A percentile compares a stretch with the other conserved stretches of the same genome.
These are phyloP conservation scores for Pelargonium citronellum DNA, from an alignment of 441 rosid species.

Conservation along the genomic window DNA sequence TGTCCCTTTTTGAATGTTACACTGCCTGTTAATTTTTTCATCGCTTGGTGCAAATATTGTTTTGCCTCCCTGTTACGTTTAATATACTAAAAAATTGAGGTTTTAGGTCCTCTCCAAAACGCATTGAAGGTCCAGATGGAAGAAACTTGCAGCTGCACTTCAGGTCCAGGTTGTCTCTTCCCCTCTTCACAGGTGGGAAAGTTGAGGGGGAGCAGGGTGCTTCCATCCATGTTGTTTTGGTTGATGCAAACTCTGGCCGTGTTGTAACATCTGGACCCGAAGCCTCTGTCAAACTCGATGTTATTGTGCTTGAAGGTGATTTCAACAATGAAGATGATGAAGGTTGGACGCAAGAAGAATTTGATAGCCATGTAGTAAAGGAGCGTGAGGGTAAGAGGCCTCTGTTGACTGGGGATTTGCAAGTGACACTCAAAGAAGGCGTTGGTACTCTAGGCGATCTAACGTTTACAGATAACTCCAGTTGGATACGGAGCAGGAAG, in stretches of 20 bases:
- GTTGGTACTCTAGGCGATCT: slow-evolving; percentile 89
- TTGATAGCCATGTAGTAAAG: slow-evolving; percentile 86
- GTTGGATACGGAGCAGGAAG: slow-evolving; percentile 98
- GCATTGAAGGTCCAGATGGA: slow-evolving; percentile 87
- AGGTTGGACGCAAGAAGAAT: slow-evolving; percentile 86
- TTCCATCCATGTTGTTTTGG: slow-evolving; percentile 74
- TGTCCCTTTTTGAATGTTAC: not conserved
- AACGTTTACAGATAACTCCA: slow-evolving; percentile 89
- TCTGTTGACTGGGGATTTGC: slow-evolving; percentile 74
- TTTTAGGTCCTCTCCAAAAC: slow-evolving; percentile 74
- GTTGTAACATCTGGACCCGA: slow-evolving; percentile 79
- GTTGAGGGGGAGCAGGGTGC: slow-evolving; percentile 99
- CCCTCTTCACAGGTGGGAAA: slow-evolving; percentile 94
- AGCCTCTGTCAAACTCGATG: slow-evolving; percentile 65
- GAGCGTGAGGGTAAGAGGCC: slow-evolving; percentile 98
- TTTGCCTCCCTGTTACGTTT: not conserved
- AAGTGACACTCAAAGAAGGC: slow-evolving; percentile 86
- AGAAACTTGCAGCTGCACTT: slow-evolving; percentile 64
- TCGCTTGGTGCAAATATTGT: not conserved
- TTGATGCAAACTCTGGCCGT: slow-evolving; percentile 60
- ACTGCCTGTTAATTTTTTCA: not conserved
- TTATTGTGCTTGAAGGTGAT: slow-evolving; percentile 95
- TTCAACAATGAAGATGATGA: slow-evolving; percentile 88
- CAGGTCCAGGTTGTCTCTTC: slow-evolving; percentile 85
- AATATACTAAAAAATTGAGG: slow-evolving; percentile 19